Conservation (phyloP, 2,329 filamentous ascomycete species). For the Nothophaeocryptopus gaeumannii region DNA sequence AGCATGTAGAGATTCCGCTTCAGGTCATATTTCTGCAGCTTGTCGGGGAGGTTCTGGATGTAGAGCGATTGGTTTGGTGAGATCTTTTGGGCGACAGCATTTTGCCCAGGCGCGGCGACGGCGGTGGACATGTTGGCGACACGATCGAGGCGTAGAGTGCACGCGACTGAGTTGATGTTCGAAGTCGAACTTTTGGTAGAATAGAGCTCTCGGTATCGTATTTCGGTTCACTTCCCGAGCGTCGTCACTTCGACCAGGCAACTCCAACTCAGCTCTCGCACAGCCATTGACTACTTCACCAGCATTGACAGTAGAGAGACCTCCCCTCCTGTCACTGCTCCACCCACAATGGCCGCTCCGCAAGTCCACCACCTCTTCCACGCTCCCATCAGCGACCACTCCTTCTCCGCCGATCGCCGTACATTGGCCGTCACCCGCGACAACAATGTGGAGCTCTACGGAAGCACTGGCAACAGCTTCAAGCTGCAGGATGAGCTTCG, state of each 20-base stretch:
- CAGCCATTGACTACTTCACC: background rate
- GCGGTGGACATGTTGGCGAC: slow-evolving; percentile 7
- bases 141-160: background rate
- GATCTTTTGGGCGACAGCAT: slow-evolving; percentile 6
- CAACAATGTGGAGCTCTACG: slow-evolving; percentile 84
- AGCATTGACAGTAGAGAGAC: slow-evolving; percentile 85
- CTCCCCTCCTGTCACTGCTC: slow-evolving; percentile 65
- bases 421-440: slow-evolving; percentile 90
- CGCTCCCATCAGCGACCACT: slow-evolving; percentile 93
- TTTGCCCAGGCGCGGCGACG: slow-evolving; percentile 2
- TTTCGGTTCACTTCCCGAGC: slow-evolving; percentile 1
- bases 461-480: slow-evolving; percentile 65
- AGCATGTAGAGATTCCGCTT: slow-evolving; percentile 86
- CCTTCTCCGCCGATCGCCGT: slow-evolving; percentile 87
- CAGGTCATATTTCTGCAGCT: slow-evolving; percentile 84
- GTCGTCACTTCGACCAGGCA: slow-evolving; percentile 15
- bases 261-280: slow-evolving; percentile 1
- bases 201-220: no score
- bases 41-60: slow-evolving; percentile 81
- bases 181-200: background rate
- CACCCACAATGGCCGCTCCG: slow-evolving; percentile 68
- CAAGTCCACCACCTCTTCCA: slow-evolving; percentile 98
- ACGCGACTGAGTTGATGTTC: background rate
- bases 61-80: slow-evolving; percentile 64
- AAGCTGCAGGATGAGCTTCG: slow-evolving; percentile 88